phyloP scores from a whole-genome alignment of 2,329 filamentous ascomycete species.

The Botrytis elliptica region DNA sequence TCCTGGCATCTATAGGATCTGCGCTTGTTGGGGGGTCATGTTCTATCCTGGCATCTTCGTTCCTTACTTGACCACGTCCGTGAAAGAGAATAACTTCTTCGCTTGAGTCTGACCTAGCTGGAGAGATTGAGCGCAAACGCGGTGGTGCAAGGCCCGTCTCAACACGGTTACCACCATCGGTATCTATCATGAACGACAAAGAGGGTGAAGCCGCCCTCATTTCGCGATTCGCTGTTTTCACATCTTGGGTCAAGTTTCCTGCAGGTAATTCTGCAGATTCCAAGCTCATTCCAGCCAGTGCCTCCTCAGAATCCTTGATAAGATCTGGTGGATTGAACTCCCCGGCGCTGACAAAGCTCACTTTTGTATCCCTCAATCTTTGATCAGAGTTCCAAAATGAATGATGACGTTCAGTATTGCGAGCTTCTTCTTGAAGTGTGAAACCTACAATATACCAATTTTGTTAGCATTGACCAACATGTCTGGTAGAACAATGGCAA shows the following conservation, averaged over 20 bases:
- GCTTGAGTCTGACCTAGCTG: conserved; percentile 56
- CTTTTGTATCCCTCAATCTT: conserved; percentile 53
- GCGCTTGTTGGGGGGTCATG: conserved; percentile 6
- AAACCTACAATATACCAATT: conserved; percentile 28
- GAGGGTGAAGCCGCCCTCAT: background rate
- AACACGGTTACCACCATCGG: conserved; percentile 34
- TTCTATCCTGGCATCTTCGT: background rate
- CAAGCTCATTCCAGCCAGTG: conserved; percentile 33
- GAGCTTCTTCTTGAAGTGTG: conserved; percentile 55
- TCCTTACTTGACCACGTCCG: conserved; percentile 44
- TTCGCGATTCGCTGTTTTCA: conserved; percentile 17
- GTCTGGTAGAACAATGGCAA: background rate
- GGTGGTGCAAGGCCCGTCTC: conserved; percentile 39
- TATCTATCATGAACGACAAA: conserved; percentile 42
- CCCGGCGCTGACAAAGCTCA: conserved; percentile 62
- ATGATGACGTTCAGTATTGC: conserved; percentile 53
- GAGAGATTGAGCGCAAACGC: conserved; percentile 36
- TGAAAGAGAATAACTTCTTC: conserved; percentile 72
- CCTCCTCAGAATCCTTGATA: conserved; percentile 33
- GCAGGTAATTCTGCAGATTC: conserved; percentile 19
- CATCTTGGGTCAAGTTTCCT: conserved; percentile 16
- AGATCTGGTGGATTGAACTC: conserved; percentile 40
- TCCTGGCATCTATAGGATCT: conserved; percentile 32
- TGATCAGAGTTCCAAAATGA: conserved; percentile 47
- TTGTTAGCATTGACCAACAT: background rate